Base-by-base conservation (phyloP, 805 yeast genomes). In the Lipomyces kockii region DNA sequence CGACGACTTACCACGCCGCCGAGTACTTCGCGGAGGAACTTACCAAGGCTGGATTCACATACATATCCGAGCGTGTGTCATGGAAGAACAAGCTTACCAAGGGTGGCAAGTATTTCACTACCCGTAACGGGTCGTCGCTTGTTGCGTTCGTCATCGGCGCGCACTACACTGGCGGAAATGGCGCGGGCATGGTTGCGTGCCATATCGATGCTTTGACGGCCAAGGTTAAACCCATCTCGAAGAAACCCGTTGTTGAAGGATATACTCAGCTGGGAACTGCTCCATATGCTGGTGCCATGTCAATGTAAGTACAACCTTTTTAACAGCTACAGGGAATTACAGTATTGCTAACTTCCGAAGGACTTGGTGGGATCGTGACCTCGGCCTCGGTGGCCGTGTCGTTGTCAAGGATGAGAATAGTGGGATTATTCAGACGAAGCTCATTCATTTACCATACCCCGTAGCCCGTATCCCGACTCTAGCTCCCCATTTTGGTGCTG, bases 401-500 rank as follows among this genome's bases (percentile, higher is more conserved):
- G 80, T 90, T 62, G 85, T 86, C 62, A 84, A 82, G 72, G 78
- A 77, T 51, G 77, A 76, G 27, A 79, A 77, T 34, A 74, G 58
- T 49, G 68, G 66, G 27, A 61, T 72, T 2, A 73, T 78, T 66
- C 65, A 72, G 62, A 74, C 80, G 58, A 78, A 78, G 73, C 77
- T 81, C 17, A 81, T 81, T 22, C 76, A 76, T 22, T 72, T 79
- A 37, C 80, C 80, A 9, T 76, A 78, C 68, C 83, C 83, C 72
- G 84, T 91, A 73, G 97, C 93, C 14, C 87, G 87, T 73, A 89
- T 91, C 63, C 96, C 97, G 4, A 84, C 94, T 1, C 82, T 92
- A 75, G 97, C 97, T 5, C 93, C 93, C 2, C 97, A 91, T 80
- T 92, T 91, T 77, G 97, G 97, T 58, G 80, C 81, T 1, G 87